phyloP scores from a whole-genome alignment of 78 protist species.

The Salpingoeca rosetta region DNA sequence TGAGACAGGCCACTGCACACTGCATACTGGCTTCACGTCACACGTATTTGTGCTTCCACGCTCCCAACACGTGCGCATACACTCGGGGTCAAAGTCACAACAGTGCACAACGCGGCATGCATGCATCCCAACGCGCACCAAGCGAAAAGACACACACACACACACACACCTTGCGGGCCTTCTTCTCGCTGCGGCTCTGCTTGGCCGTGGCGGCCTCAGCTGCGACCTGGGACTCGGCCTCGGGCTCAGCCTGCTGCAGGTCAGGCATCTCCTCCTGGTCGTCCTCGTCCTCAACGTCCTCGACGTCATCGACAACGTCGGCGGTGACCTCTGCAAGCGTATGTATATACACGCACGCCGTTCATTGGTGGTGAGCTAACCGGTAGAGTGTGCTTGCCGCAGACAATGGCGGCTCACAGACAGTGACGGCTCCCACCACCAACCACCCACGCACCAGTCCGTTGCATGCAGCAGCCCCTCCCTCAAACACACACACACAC shows the following conservation, averaged over 20 bases:
- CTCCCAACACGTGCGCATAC: too few relatives aligned
- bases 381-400: not conserved
- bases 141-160: too few relatives aligned
- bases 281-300: not conserved
- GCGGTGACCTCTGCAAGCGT: not conserved
- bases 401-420: not conserved
- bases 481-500: too few relatives aligned
- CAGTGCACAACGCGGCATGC: too few relatives aligned
- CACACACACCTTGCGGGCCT: slow-evolving; percentile 76
- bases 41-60: too few relatives aligned
- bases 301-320: too few relatives aligned
- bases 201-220: too few relatives aligned
- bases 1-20: too few relatives aligned
- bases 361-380: not conserved
- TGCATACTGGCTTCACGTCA: too few relatives aligned
- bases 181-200: slow-evolving; percentile 70
- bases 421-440: not conserved
- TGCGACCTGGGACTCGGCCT: not conserved
- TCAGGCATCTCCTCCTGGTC: not conserved
- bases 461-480: not conserved
- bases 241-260: not conserved
- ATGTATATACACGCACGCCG: not conserved
- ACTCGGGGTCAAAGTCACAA: too few relatives aligned
- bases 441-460: not conserved
- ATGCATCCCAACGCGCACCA: too few relatives aligned